Base-by-base conservation (phyloP, 345 rosid species). In the Aquilaria malaccensis region DNA sequence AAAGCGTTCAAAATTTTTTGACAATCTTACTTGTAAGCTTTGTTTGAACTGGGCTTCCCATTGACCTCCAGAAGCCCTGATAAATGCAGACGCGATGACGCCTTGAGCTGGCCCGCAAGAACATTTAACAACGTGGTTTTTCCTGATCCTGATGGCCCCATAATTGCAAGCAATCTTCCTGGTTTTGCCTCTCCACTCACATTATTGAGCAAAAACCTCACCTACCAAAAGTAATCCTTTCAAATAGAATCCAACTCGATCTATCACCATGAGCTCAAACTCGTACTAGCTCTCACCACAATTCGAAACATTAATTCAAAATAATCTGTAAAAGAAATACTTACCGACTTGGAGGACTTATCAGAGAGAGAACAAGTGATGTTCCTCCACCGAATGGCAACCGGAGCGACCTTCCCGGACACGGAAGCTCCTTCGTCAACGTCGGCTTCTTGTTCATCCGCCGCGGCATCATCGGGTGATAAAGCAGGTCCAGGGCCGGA, bases 111-210 rank as follows among this genome's bases (percentile, higher is more conserved):
- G 48, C 96, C 92, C 0, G 95, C 97, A 49, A 94, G 73, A 77
- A 94, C 89, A 65, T 94, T 94, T 37, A 94, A 86, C 80, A 94
- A 72, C 2, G 99, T 87, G 32, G 99, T 94, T 71, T 89, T 94
- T 58, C 99, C 99, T n/a, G 99, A 94, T 12, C 99, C 99, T 5
- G 99, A 90, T 4, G 99, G 92, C 2, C 99, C 97, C 99, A 94
- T 94, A 45, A 87, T 80, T 14, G 99, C 99, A 41, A 89, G 81
- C 71, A 94, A 80, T 66, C 90, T 84, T 66, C 99, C 95, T 1
- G 99, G 99, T 74, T 81, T 84, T 2, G 97, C 97, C 77, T 89
- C 96, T 72, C 99, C 99, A 32, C 86, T 71, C 13, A 94, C 88
- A 60, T 89, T 78, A n/a, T 85, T 78, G 31, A 94, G 76, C 84